Evolutionary conservation across 805 yeast species (phyloP).

Genomic region (Hanseniaspora clermontiae): DNA sequence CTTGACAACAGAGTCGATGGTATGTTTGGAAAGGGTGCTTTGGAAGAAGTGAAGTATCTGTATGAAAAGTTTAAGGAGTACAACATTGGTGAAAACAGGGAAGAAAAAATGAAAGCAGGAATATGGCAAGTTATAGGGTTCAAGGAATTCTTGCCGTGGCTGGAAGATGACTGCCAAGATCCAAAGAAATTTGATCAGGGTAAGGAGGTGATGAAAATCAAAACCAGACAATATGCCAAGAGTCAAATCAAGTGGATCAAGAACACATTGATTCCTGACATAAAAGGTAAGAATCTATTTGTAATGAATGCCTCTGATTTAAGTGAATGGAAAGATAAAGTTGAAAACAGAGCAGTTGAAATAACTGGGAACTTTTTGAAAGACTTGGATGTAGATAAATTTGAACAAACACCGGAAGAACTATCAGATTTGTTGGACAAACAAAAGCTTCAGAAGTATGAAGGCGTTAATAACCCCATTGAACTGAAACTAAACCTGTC

Average conservation of each 20-base stretch:
- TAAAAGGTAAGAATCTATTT: conserved; percentile 52
- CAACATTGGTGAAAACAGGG: conserved; percentile 19
- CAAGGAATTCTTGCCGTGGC: conserved; percentile 74
- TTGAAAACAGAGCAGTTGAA: conserved; percentile 40
- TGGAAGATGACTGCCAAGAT: conserved; percentile 22
- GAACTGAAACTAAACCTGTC: conserved; percentile 32
- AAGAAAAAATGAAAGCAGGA: conserved; percentile 54
- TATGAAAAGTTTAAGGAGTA: conserved; percentile 33
- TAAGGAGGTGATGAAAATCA: conserved; percentile 62
- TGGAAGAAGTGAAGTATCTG: conserved; percentile 54
- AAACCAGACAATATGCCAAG: conserved; percentile 78
- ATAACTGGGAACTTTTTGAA: conserved; percentile 36
- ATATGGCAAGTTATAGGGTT: conserved; percentile 93
- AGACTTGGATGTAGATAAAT: conserved; percentile 14
- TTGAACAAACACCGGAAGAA: conserved; percentile 30
- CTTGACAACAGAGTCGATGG: conserved; percentile 70
- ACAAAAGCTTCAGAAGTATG: conserved; percentile 6
- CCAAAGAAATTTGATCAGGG: conserved; percentile 32
- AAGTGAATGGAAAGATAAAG: conserved; percentile 44
- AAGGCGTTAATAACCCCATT: conserved; percentile 23
- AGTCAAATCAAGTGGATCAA: conserved; percentile 85
- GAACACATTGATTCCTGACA: conserved; percentile 51
- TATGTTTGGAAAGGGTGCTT: conserved; percentile 63
- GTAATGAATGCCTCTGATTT: conserved; percentile 70
- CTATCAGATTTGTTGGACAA: conserved; percentile 23